These are phyloP conservation scores for Thraustochytrium sp. DNA, from an alignment of 352 stramenopile genomes.

Conservation along the genomic window DNA sequence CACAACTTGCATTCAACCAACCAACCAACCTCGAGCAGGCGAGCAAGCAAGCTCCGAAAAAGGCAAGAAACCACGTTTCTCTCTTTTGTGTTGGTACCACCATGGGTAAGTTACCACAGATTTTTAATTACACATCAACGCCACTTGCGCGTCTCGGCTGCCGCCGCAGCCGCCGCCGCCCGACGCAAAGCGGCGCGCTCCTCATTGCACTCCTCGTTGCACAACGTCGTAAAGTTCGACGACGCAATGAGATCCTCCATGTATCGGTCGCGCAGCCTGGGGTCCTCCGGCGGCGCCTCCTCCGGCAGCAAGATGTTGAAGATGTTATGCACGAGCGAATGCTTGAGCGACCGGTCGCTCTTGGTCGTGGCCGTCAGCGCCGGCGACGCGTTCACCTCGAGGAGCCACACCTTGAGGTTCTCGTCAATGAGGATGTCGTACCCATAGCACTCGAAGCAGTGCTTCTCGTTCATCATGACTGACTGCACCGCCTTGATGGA, in stretches of 20 bases:
- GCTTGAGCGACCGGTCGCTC: conserved; percentile 82
- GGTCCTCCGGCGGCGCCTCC: not conserved
- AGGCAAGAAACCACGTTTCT: too few species aligned
- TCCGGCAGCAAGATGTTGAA: conserved; percentile 37
- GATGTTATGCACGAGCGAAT: conserved; percentile 38
- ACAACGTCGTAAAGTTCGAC: conserved; percentile 22
- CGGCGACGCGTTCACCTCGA: conserved; percentile 80
- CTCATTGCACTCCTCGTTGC: conserved; percentile 35
- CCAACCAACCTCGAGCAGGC: too few species aligned
- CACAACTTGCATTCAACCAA: too few species aligned
- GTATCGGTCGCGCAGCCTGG: not conserved
- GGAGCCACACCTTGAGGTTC: conserved; percentile 81
- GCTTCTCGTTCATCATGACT: conserved; percentile 81
- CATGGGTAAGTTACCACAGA: too few species aligned
- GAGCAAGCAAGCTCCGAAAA: too few species aligned
- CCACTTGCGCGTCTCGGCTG: too few species aligned
- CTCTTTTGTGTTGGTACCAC: too few species aligned
- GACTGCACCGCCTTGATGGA: conserved; percentile 71
- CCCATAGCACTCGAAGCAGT: conserved; percentile 89
- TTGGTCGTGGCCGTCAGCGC: conserved; percentile 82
- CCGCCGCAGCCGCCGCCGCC: too few species aligned
- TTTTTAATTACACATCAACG: too few species aligned
- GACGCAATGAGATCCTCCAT: not conserved
- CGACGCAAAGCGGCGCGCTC: too few species aligned
- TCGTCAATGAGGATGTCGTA: conserved; percentile 88